Evolutionary conservation across 805 yeast species (phyloP), one percentile per base, ranked within the genome.

Genomic region (Ogataea neopini): DNA sequence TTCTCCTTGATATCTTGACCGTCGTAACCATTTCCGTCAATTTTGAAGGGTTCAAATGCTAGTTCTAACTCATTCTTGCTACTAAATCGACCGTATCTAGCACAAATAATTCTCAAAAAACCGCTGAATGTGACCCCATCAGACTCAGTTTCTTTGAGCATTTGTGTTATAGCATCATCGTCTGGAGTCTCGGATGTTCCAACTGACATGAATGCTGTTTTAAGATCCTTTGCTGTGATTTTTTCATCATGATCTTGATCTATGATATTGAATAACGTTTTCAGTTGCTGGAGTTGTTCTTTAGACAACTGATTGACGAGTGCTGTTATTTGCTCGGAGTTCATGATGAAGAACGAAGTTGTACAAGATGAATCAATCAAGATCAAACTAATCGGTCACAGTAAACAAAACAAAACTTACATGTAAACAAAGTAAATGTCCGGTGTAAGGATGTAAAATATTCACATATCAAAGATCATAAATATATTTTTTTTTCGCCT

Each of bases 181-280:
- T 67, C 59, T 1, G 25, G 33, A 2, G 67, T 60, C 2, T 67
- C 68, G 40, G 78, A 17, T 2, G 29, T 30, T 1, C 84, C 86
- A 13, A 84, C 53, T 9, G 78, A 75, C 34, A 75, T 69, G 51
- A 81, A 74, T 14, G 84, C 72, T 18, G 75, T 71, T 32, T 67
- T 70, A 45, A 91, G 59, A 63, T 87, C 94, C 1, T 71, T 63
- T 25, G 65, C 59, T 1, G 84, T 69, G 36, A 87, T 80, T 4
- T 65, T 60, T 1, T 89, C 88, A 58, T 90, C 95, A 20, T 84
- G 81, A 51, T 91, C 92, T 30, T 85, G 85, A 60, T 91, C 97
- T 6, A 91, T 79, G 56, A 88, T 64, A 23, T 87, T 81, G 64
- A 90, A 91, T 1, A 94, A 82, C 54, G 87, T 86, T 47, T 87